Evolutionary conservation across 208 protist species (phyloP), one percentile per base, ranked within the genome.

Genomic region (Borovskyia barvae): DNA sequence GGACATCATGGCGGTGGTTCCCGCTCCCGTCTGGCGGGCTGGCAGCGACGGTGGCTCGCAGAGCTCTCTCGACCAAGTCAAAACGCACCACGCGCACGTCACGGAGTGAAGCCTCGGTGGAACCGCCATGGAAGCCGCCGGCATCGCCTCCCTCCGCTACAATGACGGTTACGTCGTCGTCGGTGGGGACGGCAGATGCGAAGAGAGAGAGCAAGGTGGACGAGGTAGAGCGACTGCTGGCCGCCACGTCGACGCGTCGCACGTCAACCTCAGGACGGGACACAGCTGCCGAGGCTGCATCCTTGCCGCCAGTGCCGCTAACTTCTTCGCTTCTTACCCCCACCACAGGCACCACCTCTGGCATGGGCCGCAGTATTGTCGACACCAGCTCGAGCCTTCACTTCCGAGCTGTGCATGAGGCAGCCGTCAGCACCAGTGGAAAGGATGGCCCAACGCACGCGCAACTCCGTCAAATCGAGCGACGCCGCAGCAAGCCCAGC

Each of bases 401-500:
- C 33, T 52, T 48, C 55, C 26, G 42, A 4, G 64, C 64, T 4
- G 55, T 64, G 19, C 64, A 64, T 28, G 33, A 57, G 14, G 48
- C 54, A 8, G 46, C 12, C 12, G 41, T 17, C 32, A 28, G 17
- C 35, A 50, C 43, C 17, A 6, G 32, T 11, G 8, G 48, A 4
- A 17, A 22, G 19, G 25, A 8, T 25, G 55, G 64, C 1, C 48
- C 55, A 11, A 64, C 64, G 25, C 64, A 71, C 47, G 40, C 43
- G 26, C 47, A 64, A 35, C 47, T 50, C 12, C 69, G 77, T 24
- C 43, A 60, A 42, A 87, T 92, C 22, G 89, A 95, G 51, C 77
- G 89, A 0, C 80, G 89, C 12, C 82, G 89, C 14, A 77, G 79
- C 54, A 90, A 91, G 41, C 61, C 63, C 30, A 69, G 82, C 14